Evolutionary conservation across 768 basidiomycete genomes (phyloP).

Genomic region (Crassisporium funariophilum): DNA sequence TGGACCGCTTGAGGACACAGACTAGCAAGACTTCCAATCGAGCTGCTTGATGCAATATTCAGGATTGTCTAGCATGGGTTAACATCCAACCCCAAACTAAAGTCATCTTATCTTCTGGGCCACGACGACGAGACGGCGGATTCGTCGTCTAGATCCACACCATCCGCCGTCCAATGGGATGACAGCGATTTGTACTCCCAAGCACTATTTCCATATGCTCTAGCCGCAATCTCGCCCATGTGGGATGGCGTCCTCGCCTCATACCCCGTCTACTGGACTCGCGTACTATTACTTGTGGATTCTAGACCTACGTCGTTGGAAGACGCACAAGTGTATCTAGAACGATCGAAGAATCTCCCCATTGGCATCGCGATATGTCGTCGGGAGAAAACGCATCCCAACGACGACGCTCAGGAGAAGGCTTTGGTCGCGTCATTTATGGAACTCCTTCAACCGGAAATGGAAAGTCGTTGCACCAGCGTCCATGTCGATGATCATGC

Average conservation of each 20-base stretch:
- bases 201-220: neutral
- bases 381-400: neutral
- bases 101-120: no score
- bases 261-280: constrained; percentile 3
- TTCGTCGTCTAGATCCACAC: no score
- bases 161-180: no score
- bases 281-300: neutral
- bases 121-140: no score
- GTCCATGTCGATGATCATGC: neutral
- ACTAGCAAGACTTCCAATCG: no score
- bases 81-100: no score
- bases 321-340: neutral
- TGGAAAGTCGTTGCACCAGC: constrained; percentile 1
- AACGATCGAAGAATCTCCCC: neutral
- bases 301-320: neutral
- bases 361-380: neutral
- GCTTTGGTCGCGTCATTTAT: neutral
- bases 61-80: no score
- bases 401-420: neutral
- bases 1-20: no score
- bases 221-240: neutral
- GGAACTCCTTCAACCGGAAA: neutral
- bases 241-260: neutral
- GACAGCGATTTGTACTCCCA: no score
- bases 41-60: no score